Conservation (phyloP, 75 land plant species). For the Selaginella tamariscina region DNA sequence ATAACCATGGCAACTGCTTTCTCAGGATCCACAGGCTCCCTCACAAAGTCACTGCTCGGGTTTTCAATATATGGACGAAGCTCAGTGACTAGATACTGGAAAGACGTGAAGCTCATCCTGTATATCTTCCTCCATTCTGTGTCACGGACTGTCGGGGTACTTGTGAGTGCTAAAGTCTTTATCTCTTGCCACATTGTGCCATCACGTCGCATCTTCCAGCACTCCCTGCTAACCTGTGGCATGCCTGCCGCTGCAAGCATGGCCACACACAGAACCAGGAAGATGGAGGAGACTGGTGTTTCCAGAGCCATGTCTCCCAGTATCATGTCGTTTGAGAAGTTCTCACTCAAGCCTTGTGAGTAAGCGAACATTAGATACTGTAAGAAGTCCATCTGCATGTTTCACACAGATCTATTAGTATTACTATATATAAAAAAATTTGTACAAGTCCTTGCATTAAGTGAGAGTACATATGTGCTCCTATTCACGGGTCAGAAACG, state of each 20-base stretch:
- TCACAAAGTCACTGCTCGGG: not conserved
- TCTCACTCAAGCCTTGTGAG: not conserved
- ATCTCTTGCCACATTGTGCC: conserved; percentile 16
- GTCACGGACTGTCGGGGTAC: conserved; percentile 9
- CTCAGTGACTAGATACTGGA: conserved; percentile 26
- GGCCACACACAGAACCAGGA: conserved; percentile 15
- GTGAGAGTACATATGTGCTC: not conserved
- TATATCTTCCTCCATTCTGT: conserved; percentile 16
- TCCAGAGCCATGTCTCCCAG: conserved; percentile 10
- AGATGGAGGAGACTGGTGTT: conserved; percentile 16
- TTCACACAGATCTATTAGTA: too few relatives aligned
- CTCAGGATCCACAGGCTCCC: conserved; percentile 22
- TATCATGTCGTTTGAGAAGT: not conserved
- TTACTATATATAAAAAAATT: too few relatives aligned
- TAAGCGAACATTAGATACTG: not conserved
- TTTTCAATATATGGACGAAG: conserved; percentile 21
- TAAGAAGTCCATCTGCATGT: not conserved
- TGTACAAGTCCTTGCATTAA: not conserved
- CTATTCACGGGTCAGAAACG: not conserved
- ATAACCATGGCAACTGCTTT: conserved; percentile 29
- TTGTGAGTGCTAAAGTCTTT: not conserved
- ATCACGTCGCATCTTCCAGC: conserved; percentile 19
- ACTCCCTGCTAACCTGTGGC: conserved; percentile 15
- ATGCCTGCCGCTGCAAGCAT: conserved; percentile 12
- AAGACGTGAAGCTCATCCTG: conserved; percentile 28